Percentiles rank a stretch among this genome's conserved stretches.
Conservation (phyloP, 306 rosid species). For the barrel medic (Medicago truncatula) region MtrunA17r5.0-ANR NC_053048.1:3251001-3251500, state of each 20-base stretch:
- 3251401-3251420: too few species aligned
- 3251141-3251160: conserved; percentile 42
- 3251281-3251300: conserved; percentile 44
- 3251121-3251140: conserved; percentile 43
- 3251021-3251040: neutral
- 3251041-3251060: neutral
- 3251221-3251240: conserved; percentile 15
- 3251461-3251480: too few species aligned
- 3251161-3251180: conserved; percentile 46
- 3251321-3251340: conserved; percentile 35
- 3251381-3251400: neutral
- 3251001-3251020: neutral
- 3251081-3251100: conserved; percentile 62
- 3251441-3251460: too few species aligned
- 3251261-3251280: conserved; percentile 36
- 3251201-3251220: conserved; percentile 39
- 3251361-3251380: conserved; percentile 16
- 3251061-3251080: conserved; percentile 64
- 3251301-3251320: conserved; percentile 37
- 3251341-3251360: conserved; percentile 39
- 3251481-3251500: too few species aligned
- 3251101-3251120: conserved; percentile 76
- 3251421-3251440: too few species aligned
- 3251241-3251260: conserved; percentile 27
- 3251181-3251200: conserved; percentile 39